These are phyloP conservation scores for Eucalyptus marginata DNA, from an alignment of 345 rosid genomes.

Conservation along the genomic window DNA sequence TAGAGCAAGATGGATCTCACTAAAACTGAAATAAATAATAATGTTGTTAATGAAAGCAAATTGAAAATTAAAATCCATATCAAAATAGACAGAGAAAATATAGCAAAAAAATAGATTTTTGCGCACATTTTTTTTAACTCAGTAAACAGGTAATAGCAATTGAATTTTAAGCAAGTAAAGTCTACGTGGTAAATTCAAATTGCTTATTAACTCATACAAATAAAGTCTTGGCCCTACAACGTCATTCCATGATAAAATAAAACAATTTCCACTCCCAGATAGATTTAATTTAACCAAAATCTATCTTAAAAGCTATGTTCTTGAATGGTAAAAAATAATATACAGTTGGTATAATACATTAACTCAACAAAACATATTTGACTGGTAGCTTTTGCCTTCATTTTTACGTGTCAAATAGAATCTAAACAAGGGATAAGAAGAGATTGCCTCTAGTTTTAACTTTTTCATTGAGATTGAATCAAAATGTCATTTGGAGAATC, in stretches of 20 bases:
- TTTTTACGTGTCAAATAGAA: neutral
- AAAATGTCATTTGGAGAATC: neutral
- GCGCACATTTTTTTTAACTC: neutral
- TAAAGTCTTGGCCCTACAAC: neutral
- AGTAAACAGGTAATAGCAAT: neutral
- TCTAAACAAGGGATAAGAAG: neutral
- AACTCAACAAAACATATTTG: neutral
- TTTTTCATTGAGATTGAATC: neutral
- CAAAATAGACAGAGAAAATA: neutral
- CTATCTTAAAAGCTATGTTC: neutral
- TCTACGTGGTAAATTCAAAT: neutral
- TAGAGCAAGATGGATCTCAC: neutral
- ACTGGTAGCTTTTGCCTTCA: neutral
- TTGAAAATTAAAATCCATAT: neutral
- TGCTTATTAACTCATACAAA: neutral
- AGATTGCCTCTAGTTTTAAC: neutral
- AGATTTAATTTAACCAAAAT: neutral
- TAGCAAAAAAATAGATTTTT: neutral
- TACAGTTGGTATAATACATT: neutral
- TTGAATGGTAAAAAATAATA: neutral
- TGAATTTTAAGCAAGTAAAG: neutral
- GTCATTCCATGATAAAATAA: neutral
- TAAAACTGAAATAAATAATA: neutral
- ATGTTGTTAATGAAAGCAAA: neutral
- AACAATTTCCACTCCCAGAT: neutral